A percentile compares a stretch with the other conserved stretches of the same genome.
phyloP scores from a whole-genome alignment of 2,329 filamentous ascomycete species.

The Ophiostoma triangulosporum region DNA sequence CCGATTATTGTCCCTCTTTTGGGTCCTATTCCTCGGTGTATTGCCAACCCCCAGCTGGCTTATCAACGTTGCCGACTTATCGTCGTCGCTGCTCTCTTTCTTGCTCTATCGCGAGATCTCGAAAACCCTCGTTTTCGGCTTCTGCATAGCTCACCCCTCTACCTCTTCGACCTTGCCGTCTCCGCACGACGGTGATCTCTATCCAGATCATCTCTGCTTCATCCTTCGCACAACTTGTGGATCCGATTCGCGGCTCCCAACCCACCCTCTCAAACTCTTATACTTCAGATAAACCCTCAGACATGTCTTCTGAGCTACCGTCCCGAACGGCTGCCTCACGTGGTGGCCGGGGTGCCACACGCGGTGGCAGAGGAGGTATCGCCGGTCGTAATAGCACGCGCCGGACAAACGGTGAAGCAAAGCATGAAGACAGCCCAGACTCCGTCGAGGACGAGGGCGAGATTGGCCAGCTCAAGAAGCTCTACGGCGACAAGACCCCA shows the following conservation, averaged over 20 bases:
- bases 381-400: conserved; percentile 58
- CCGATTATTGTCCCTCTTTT: neutral
- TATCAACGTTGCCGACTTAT: conserved; percentile 1
- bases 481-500: conserved; percentile 65
- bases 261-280: neutral
- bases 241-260: conserved; percentile 1
- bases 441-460: conserved; percentile 72
- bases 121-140: conserved; percentile 5
- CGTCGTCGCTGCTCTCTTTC: neutral
- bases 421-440: conserved; percentile 44
- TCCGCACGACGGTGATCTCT: neutral
- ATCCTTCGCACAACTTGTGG: neutral
- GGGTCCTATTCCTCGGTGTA: conserved; percentile 7
- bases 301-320: conserved; percentile 95
- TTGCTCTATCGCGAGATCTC: conserved; percentile 4
- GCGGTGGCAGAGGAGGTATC: conserved; percentile 71
- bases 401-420: conserved; percentile 57
- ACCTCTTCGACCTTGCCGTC: neutral
- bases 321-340: conserved; percentile 69
- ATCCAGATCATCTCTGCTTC: neutral
- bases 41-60: conserved; percentile 4
- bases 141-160: neutral
- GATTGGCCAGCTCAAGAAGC: conserved; percentile 80
- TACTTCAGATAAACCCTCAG: conserved; percentile 17
- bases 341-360: conserved; percentile 70